phyloP scores from a whole-genome alignment of 345 rosid genomes.

The Eucalyptus pauciflora region DNA sequence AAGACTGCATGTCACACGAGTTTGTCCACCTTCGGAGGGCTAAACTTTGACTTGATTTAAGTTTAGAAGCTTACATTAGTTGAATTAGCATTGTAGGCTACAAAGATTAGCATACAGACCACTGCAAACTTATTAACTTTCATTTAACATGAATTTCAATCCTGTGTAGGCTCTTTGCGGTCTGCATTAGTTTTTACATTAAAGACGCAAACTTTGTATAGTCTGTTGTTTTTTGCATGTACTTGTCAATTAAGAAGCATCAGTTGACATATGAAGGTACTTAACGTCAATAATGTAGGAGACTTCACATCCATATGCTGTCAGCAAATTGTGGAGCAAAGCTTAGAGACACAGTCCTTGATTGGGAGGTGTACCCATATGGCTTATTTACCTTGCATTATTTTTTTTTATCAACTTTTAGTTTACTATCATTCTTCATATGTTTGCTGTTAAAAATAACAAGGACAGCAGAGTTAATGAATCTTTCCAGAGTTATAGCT shows the following conservation, averaged over 20 bases:
- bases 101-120: no score
- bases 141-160: neutral
- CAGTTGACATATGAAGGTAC: slow-evolving; percentile 37
- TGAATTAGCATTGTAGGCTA: neutral
- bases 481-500: neutral
- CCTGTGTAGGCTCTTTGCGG: neutral
- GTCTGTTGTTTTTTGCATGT: neutral
- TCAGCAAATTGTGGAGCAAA: slow-evolving; percentile 56
- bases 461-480: neutral
- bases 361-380: slow-evolving; percentile 87
- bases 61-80: neutral
- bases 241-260: neutral
- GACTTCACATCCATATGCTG: slow-evolving; percentile 66
- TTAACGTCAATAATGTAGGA: slow-evolving; percentile 76
- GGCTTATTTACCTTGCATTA: neutral
- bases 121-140: neutral
- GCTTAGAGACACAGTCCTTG: slow-evolving; percentile 90
- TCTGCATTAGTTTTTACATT: neutral
- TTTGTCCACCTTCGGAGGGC: neutral
- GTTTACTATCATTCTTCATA: neutral
- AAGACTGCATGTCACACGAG: neutral
- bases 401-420: neutral
- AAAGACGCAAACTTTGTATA: neutral
- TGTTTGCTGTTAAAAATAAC: neutral
- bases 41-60: neutral